phyloP scores from a whole-genome alignment of 2,329 filamentous ascomycete genomes.

The Periconia sp. region DNA sequence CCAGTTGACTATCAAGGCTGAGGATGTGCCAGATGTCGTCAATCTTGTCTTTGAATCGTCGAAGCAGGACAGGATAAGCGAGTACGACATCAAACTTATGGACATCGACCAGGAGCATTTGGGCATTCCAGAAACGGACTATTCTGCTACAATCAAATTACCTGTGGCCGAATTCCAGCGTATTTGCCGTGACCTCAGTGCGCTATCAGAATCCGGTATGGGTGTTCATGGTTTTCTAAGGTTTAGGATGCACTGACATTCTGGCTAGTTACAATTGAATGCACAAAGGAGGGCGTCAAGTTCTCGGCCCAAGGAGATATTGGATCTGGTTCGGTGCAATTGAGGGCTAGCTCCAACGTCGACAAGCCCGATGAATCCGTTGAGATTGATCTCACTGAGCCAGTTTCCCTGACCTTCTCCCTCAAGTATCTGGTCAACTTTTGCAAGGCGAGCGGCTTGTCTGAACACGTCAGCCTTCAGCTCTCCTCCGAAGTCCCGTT shows the following conservation, averaged over 20 bases:
- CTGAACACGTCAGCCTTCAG: conserved; percentile 82
- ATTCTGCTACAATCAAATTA: conserved; percentile 88
- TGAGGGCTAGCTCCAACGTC: conserved; percentile 83
- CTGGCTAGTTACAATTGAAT: conserved; percentile 84
- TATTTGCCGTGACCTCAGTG: conserved; percentile 89
- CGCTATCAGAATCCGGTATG: conserved; percentile 93
- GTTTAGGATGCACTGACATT: conserved; percentile 22
- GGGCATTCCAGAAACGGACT: conserved; percentile 98
- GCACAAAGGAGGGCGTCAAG: conserved; percentile 94
- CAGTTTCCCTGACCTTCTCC: conserved; percentile 93
- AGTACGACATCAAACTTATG: conserved; percentile 99
- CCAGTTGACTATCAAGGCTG: conserved; percentile 93
- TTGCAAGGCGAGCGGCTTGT: conserved; percentile 92
- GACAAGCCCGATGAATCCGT: conserved; percentile 87
- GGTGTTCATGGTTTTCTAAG: conserved; percentile 8
- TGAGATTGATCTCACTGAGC: conserved; percentile 86
- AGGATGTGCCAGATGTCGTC: conserved; percentile 92
- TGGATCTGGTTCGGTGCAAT: conserved; percentile 88
- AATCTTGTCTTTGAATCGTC: conserved; percentile 94
- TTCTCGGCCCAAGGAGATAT: conserved; percentile 94
- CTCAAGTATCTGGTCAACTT: conserved; percentile 99
- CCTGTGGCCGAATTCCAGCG: conserved; percentile 87
- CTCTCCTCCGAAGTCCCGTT: conserved; percentile 95
- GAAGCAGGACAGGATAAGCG: conserved; percentile 86
- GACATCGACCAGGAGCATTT: conserved; percentile 99